Base-by-base conservation (phyloP, 2,329 filamentous ascomycete species). In the Claviceps sp. region DNA sequence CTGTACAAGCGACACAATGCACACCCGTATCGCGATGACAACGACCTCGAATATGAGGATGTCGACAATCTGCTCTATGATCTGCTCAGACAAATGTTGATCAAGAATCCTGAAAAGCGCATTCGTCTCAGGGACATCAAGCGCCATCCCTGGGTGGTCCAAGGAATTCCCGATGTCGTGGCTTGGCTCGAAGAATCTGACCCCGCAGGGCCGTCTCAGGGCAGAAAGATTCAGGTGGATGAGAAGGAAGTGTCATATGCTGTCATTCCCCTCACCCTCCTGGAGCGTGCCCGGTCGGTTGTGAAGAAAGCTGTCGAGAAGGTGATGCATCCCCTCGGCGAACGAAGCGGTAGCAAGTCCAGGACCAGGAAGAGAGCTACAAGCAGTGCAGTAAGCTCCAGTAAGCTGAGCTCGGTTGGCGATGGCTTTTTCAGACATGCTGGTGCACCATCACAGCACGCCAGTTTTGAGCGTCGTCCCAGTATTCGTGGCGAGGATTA, bases 131-230 rank as follows among this genome's bases (percentile, higher is more conserved):
- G 84, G 55, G 91, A 96, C 60, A 91, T 97, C 61, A 97, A 97
- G 67, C 84, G 86, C 55, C 93, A 98, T 63, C 84, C 85, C 5
- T 98, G 93, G 93, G 85, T 97, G 16, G 75, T 91, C 1, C 75
- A 84, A 53, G 89, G 85, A 56, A 79, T 97, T 46, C 71, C 79
- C 37, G 84, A 95, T 59, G 79, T 84, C 40, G 72, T 80, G 37
- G 75, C 77, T 9, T 98, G 93, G 93, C 79, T 96, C n/a, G 88
- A 95, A 60, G 88, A 95, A 56, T 95, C 90, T 1, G 91, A 97
- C 61, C 89, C 90, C 2, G 83, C 81, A 40, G 79, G 84, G 38
- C 84, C 84, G 54, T 84, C 82, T 37, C 81, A 86, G 52, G 89
- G 88, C 58, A 83, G 85, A 63, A 88, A 82, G 67, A 97, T 98